These are phyloP conservation scores for Acrocalymma vagum DNA, from an alignment of 2,329 filamentous ascomycete species.

Conservation along the genomic window DNA sequence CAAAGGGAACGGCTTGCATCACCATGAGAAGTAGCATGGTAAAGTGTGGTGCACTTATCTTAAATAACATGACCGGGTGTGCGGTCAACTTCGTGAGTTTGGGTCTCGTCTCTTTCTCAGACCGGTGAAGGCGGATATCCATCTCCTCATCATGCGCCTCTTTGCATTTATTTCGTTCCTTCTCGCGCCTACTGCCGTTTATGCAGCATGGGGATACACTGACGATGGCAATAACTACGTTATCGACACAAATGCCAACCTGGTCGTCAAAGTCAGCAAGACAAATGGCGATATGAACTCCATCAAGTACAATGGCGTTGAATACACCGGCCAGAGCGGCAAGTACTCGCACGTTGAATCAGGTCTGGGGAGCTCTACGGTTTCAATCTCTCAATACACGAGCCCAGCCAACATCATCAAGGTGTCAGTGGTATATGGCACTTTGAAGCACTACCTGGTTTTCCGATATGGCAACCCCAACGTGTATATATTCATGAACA, in stretches of 20 bases:
- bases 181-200: slow-evolving; percentile 38
- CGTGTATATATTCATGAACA: slow-evolving; percentile 59
- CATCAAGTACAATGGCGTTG: slow-evolving; percentile 64
- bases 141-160: slow-evolving; percentile 22
- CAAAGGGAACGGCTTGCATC: no score
- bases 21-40: no score
- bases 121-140: no score
- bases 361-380: slow-evolving; percentile 63
- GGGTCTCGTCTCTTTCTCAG: no score
- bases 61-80: no score
- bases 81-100: no score
- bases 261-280: slow-evolving; percentile 41
- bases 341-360: slow-evolving; percentile 63
- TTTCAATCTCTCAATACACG: slow-evolving; percentile 51
- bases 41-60: no score
- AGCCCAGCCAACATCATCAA: slow-evolving; percentile 56
- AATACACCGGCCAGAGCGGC: slow-evolving; percentile 56
- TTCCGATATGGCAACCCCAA: slow-evolving; percentile 65
- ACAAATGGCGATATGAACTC: slow-evolving; percentile 69
- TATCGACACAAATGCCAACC: slow-evolving; percentile 41
- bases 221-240: slow-evolving; percentile 51
- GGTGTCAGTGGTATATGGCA: slow-evolving; percentile 64
- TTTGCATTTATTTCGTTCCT: slow-evolving; percentile 20
- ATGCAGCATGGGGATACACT: slow-evolving; percentile 51
- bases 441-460: slow-evolving; percentile 68